Evolutionary conservation across 371 early-diverging fungal genomes (phyloP).

Genomic region (Rhizopus sp.): DNA sequence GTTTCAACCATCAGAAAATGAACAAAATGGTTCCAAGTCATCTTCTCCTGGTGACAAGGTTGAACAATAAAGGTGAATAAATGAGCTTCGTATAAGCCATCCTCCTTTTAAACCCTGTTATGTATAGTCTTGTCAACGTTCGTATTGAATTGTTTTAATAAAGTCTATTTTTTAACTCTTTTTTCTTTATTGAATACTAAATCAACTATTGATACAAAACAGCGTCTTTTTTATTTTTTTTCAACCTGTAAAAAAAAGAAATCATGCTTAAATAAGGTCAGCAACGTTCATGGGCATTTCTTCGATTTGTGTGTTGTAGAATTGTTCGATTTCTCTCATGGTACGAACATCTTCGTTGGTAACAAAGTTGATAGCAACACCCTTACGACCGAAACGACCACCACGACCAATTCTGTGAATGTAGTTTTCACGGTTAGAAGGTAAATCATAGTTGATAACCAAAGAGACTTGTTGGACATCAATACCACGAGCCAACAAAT

Average conservation of each 20-base stretch:
- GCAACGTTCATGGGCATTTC: constrained; percentile 94
- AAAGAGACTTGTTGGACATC: constrained; percentile 99
- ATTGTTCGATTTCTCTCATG: constrained; percentile 91
- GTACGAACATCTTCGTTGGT: constrained; percentile 91
- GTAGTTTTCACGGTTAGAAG: constrained; percentile 95
- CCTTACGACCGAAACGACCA: constrained; percentile 99
- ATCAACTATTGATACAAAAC: constrained; percentile 1
- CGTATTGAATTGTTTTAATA: no score
- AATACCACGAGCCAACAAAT: constrained; percentile 98
- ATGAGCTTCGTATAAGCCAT: no score
- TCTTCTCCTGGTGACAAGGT: no score
- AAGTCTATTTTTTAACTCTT: no score
- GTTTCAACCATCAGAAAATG: no score
- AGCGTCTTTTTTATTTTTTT: constrained; percentile 1
- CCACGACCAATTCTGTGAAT: constrained; percentile 99
- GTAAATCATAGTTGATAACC: constrained; percentile 96
- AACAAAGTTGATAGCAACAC: constrained; percentile 99
- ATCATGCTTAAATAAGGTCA: constrained; percentile 67
- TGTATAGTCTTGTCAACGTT: no score
- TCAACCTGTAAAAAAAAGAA: constrained; percentile 9
- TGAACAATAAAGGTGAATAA: no score
- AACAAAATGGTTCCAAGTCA: no score
- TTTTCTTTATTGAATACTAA: not conserved
- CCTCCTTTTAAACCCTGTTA: no score
- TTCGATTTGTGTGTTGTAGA: constrained; percentile 97